A percentile compares a stretch with the other conserved stretches of the same genome.
Evolutionary conservation across 306 rosid species (phyloP).

Genomic region (Castanea sativa): DNA sequence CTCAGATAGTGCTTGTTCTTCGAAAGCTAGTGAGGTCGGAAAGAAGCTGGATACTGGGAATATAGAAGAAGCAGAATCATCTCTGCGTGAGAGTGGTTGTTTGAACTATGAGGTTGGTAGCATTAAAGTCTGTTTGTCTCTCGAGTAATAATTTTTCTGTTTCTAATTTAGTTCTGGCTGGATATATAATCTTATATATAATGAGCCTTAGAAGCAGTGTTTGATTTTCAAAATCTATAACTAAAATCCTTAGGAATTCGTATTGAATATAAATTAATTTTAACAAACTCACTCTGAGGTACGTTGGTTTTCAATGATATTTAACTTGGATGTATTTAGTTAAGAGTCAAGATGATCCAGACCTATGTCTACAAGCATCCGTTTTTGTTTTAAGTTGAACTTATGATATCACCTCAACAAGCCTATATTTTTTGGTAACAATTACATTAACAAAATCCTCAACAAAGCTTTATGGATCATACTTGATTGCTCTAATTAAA

Average conservation of each 20-base stretch:
- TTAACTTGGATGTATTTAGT: not conserved
- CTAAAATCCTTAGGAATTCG: not conserved
- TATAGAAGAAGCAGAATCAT: constrained; percentile 86
- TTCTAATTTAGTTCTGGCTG: not conserved
- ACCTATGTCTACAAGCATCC: not conserved
- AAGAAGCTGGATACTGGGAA: constrained; percentile 57
- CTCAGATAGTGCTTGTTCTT: constrained; percentile 37
- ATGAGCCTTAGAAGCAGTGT: not conserved
- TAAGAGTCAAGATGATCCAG: not conserved
- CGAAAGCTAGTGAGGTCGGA: constrained; percentile 27
- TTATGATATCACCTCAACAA: not conserved
- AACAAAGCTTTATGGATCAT: no score
- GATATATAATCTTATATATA: not conserved
- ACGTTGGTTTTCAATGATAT: not conserved
- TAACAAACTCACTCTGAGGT: not conserved
- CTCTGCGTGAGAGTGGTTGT: constrained; percentile 72
- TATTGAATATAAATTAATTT: not conserved
- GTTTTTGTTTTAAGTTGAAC: not conserved
- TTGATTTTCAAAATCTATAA: not conserved
- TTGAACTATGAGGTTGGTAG: constrained; percentile 85
- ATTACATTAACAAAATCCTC: no score
- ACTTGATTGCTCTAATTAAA: not conserved
- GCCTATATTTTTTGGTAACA: no score
- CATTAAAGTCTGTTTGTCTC: constrained; percentile 1
- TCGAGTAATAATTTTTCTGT: constrained; percentile 13